These are phyloP conservation scores for Akanthomyces dipterigenus DNA, from an alignment of 2,329 filamentous ascomycete genomes.

Conservation along the genomic window DNA sequence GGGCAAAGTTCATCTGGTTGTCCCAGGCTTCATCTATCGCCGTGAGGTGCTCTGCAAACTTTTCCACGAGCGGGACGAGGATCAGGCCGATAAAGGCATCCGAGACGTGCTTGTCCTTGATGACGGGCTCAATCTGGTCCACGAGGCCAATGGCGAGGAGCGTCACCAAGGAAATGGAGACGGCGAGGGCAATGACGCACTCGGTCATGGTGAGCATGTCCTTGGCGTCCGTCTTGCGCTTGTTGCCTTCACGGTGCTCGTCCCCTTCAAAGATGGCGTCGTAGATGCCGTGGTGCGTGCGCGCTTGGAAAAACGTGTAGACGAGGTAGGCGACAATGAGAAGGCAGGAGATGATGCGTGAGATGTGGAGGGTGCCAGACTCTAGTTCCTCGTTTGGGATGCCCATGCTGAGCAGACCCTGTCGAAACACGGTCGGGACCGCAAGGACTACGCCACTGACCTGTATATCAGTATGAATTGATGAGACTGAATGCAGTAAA, in stretches of 20 bases:
- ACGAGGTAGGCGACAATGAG: conserved; percentile 62
- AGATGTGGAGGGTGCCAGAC: conserved; percentile 55
- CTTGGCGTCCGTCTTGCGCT: conserved; percentile 51
- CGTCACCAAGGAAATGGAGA: conserved; percentile 63
- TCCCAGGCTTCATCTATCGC: conserved; percentile 81
- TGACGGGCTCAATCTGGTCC: conserved; percentile 58
- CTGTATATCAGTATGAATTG: conserved; percentile 20
- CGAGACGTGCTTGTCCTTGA: conserved; percentile 37
- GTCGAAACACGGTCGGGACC: conserved; percentile 50
- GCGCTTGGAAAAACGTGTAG: conserved; percentile 67
- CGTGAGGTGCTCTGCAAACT: conserved; percentile 78
- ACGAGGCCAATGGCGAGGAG: conserved; percentile 70
- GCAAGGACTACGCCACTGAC: conserved; percentile 29
- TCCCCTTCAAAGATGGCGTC: conserved; percentile 66
- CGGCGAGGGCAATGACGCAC: conserved; percentile 54
- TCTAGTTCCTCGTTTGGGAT: conserved; percentile 33
- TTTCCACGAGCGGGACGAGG: conserved; percentile 75
- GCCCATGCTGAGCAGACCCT: conserved; percentile 32
- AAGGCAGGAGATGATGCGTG: conserved; percentile 63
- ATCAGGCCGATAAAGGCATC: conserved; percentile 62
- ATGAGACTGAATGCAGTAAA: not conserved
- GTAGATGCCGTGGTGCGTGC: conserved; percentile 70
- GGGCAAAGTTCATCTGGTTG: conserved; percentile 76
- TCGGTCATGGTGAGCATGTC: conserved; percentile 70
- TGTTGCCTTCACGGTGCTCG: conserved; percentile 60